A percentile compares a stretch with the other conserved stretches of the same genome.
Conservation (phyloP, 1,284 basidiomycete genomes). For the Austroboletus rostrupii region DNA sequence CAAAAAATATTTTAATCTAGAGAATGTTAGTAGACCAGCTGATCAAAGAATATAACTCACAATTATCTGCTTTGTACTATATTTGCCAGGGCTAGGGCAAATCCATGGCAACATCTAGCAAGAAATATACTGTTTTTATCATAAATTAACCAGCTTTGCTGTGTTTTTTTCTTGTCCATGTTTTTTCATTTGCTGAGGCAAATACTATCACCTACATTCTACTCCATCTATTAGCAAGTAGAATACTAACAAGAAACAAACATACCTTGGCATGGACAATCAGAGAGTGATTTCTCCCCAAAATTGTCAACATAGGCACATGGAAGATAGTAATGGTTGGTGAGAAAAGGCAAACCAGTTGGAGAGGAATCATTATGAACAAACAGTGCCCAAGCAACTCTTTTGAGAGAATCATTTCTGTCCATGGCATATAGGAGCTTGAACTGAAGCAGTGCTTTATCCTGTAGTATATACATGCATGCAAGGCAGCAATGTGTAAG, state of each 20-base stretch:
- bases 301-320: too few relatives aligned
- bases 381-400: neutral
- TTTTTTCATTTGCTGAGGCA: neutral
- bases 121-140: neutral
- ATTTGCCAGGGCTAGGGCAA: neutral
- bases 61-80: neutral
- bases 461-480: neutral
- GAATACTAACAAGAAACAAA: too few relatives aligned
- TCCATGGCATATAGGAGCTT: neutral
- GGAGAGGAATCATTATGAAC: neutral
- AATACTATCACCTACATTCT: neutral
- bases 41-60: neutral
- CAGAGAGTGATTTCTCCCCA: too few relatives aligned
- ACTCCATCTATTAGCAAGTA: too few relatives aligned
- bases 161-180: neutral
- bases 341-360: neutral
- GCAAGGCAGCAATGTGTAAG: neutral
- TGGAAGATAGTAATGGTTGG: neutral
- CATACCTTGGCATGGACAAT: too few relatives aligned
- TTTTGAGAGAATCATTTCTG: neutral
- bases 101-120: neutral
- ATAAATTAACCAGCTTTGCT: neutral
- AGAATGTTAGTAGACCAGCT: too few relatives aligned
- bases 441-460: neutral
- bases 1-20: too few relatives aligned